Base-by-base conservation (phyloP, 148 eudicot species). In the Arctostaphylos glauca region DNA sequence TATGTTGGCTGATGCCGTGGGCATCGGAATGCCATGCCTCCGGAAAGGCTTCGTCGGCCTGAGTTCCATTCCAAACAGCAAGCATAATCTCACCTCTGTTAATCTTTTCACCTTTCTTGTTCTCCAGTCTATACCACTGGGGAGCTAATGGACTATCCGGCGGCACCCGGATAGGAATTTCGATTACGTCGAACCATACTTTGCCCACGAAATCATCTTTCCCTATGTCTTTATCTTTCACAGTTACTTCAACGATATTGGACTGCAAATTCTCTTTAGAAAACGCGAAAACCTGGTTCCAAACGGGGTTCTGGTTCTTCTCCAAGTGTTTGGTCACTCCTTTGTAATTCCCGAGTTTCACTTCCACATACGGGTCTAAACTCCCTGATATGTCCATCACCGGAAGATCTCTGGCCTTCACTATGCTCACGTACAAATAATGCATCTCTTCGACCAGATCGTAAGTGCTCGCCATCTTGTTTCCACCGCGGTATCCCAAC, bases 1-100 rank as follows among this genome's bases (percentile, higher is more conserved):
- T 91, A 5, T 88, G 90, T 52, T 91, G 97, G 83, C 91, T 90
- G 19, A 94, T 38, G 3, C 85, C 88, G 84, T 94, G 98, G 41
- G 99, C 98, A 85, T 96, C 99, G 6, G 94, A 91, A 81, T 96
- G 99, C 99, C 99, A 96, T 1, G 99, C 99, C 15, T 94, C 99
- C 0, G 98, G 94, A 77, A 96, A 96, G 0, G 99, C 90, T 80
- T 96, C 99, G 82, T 96, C 99, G 8, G 97, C 99, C 75, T 96
- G 99, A 0, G 99, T 96, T 3, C 99, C 99, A 82, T 93, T 90
- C 99, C 99, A 96, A 21, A 93, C 98, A 0, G 97, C 95, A 9
- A 96, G 87, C 99, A 96, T 96, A 6, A 96, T 83, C 83, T 96
- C 99, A 0, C 99, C 99, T 3, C 85, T 74, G 41, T 64, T 9